Percentiles rank a stretch among this genome's conserved stretches.
phyloP scores from a whole-genome alignment of 2,329 filamentous ascomycete species.

The Xylariales sp. region DNA sequence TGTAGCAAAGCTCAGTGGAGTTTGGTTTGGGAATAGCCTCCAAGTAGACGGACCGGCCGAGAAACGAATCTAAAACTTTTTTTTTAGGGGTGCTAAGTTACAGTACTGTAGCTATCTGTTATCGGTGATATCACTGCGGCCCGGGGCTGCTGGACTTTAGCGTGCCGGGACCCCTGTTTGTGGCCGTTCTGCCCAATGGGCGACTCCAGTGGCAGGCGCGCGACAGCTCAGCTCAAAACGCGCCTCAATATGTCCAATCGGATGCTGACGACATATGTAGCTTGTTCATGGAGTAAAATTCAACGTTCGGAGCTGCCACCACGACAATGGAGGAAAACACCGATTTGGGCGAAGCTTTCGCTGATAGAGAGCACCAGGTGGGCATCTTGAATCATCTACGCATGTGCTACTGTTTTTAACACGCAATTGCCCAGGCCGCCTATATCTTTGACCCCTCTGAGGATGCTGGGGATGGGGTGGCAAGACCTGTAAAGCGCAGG shows the following conservation, averaged over 20 bases:
- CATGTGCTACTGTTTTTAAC: background rate
- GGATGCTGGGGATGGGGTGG: constrained; percentile 19
- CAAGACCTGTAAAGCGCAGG: constrained; percentile 52
- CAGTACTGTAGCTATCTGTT: too few species aligned
- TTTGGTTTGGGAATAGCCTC: too few species aligned
- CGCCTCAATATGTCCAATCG: constrained; percentile 1
- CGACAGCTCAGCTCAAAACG: background rate
- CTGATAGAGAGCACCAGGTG: constrained; percentile 26
- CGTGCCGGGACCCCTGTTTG: constrained; percentile 1
- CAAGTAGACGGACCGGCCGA: too few species aligned
- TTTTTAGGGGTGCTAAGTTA: constrained; percentile 2
- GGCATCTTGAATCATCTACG: too few species aligned
- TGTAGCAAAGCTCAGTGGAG: too few species aligned
- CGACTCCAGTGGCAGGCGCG: background rate
- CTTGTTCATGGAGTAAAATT: too few species aligned
- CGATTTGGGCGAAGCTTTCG: constrained; percentile 16
- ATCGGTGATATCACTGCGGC: constrained; percentile 8
- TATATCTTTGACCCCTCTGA: constrained; percentile 57
- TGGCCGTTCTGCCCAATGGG: too few species aligned
- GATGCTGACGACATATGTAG: too few species aligned
- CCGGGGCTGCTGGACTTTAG: background rate
- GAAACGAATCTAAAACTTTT: constrained; percentile 3
- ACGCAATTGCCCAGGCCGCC: constrained; percentile 41
- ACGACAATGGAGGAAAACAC: too few species aligned
- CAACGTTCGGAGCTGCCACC: background rate